Percentiles rank a stretch among this genome's conserved stretches.
These are phyloP conservation scores for Ophiocordyceps polyrhachis-furcata DNA, from an alignment of 2,329 filamentous ascomycete species.

Conservation along the genomic window DNA sequence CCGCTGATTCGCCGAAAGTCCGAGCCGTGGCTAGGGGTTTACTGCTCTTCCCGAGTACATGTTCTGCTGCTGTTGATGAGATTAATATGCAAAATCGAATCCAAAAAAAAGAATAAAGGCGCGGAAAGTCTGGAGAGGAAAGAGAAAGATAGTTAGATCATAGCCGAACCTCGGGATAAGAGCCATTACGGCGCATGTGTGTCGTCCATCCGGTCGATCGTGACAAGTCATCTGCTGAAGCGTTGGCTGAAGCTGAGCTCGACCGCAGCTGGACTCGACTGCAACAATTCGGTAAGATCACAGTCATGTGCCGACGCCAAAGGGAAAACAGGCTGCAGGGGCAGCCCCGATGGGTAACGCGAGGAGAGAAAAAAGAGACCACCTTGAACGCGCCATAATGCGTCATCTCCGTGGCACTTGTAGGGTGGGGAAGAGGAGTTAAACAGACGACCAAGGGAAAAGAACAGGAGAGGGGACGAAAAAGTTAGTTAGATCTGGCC, in stretches of 20 bases:
- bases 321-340: background rate
- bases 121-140: background rate
- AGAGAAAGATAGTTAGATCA: background rate
- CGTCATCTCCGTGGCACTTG: background rate
- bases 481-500: conserved; percentile 60
- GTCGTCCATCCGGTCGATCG: background rate
- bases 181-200: background rate
- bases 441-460: background rate
- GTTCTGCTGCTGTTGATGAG: background rate
- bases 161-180: background rate
- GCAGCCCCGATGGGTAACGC: background rate
- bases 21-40: background rate
- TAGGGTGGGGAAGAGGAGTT: background rate
- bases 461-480: background rate
- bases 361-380: background rate
- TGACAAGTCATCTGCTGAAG: background rate
- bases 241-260: background rate
- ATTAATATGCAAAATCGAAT: conserved; percentile 1
- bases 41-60: background rate
- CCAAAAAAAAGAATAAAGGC: background rate
- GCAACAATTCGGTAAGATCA: background rate
- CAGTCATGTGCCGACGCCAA: background rate
- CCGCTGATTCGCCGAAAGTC: background rate
- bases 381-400: background rate
- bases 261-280: background rate